These are phyloP conservation scores for Tricholoma flavovirens DNA, from an alignment of 768 basidiomycete genomes.

Conservation along the genomic window DNA sequence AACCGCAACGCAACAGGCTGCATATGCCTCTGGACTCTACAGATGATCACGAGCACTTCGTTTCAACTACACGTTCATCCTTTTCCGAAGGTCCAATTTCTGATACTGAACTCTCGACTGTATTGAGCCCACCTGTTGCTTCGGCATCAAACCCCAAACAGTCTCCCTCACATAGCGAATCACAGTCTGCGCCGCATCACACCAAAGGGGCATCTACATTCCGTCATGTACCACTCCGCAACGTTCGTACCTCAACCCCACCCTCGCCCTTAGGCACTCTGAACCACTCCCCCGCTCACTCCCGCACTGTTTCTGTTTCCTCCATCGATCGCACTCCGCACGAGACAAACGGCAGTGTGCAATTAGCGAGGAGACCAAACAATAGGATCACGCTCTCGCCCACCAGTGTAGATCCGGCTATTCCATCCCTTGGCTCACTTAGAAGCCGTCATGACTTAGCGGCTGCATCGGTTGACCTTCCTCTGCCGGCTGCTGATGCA, in stretches of 20 bases:
- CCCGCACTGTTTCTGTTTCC: slow-evolving; percentile 11
- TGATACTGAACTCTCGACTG: neutral
- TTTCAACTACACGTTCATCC: neutral
- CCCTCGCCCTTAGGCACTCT: slow-evolving; percentile 27
- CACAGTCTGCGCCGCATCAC: slow-evolving; percentile 1
- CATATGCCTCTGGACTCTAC: neutral
- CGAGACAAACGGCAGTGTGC: neutral
- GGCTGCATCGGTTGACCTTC: neutral
- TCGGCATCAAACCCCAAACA: slow-evolving; percentile 1
- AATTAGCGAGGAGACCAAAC: neutral
- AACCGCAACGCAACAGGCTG: neutral
- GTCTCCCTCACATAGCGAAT: slow-evolving; percentile 3
- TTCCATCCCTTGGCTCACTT: neutral
- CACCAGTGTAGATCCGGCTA: neutral
- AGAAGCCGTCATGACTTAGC: neutral
- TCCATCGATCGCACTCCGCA: neutral
- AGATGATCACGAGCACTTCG: neutral
- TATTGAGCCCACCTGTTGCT: slow-evolving; percentile 7
- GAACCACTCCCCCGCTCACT: slow-evolving; percentile 12
- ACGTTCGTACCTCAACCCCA: slow-evolving; percentile 27
- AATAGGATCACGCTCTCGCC: neutral
- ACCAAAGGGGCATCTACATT: slow-evolving; percentile 38
- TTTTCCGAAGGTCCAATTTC: neutral
- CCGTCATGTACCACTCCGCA: slow-evolving; percentile 39
- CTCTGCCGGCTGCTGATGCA: neutral